Evolutionary conservation across 495 filamentous ascomycete species (phyloP), one percentile per base, ranked within the genome.

Genomic region (Corynascus novoguineensis): DNA sequence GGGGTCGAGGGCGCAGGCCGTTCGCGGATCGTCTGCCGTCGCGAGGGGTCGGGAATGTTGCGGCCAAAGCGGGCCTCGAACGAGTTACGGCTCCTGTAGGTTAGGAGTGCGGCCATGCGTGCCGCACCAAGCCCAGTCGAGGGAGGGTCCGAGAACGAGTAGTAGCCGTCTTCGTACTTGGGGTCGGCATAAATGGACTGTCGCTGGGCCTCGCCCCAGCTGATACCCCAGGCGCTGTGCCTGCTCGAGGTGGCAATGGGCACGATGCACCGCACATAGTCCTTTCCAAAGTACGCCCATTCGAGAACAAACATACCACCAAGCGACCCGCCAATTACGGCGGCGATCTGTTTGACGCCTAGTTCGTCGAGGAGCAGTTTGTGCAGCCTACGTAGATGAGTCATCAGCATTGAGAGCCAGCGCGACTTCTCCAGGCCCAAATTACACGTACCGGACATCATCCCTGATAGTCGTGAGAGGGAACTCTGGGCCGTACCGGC

Each of bases 141-240:
- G 9, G 93, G 93, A 24, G 92, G 90, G 57, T 96, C 87, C 38
- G 82, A 77, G 64, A 92, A 88, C 4, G 83, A 65, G 68, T 97
- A 98, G 71, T 96, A 98, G 8, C 93, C 93, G 69, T 97, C 90
- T 50, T 96, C 89, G 69, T 98, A 98, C 73, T 96, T 97, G 21
- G 93, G 93, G 65, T 98, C 93, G 58, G 89, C 90, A 72, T 97
- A 98, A 68, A 98, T 98, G 77, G 90, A 95, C 72, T 98, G 93
- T 50, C 93, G 77, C 73, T 98, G 93, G 22, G 93, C 92, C 71
- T 98, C 93, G 40, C 93, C 92, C 93, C 93, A 97, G 71, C 90
- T 96, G 63, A 98, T 98, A 38, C 93, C 89, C 93, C 93, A 98
- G n/a, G 93, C 93, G 59, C 91, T 96, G 67, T 97, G 93, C 11